Percentiles rank a stretch among this genome's conserved stretches.
phyloP scores from a whole-genome alignment of 2,329 filamentous ascomycete species.

The Botrytis medusae region DNA sequence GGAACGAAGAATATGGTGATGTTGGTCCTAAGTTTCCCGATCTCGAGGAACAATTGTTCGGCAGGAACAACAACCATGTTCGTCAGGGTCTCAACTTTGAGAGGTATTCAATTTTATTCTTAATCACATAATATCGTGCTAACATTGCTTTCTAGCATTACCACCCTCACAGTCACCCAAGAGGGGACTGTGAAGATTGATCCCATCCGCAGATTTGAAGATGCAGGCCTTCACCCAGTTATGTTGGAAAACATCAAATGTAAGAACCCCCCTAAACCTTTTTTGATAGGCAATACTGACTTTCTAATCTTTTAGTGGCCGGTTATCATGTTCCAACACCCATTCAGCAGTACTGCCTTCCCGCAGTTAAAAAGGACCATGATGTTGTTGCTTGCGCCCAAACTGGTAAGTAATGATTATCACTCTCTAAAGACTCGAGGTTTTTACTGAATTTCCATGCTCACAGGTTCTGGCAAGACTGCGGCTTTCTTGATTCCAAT shows the following conservation, averaged over 20 bases:
- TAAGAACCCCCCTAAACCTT: not conserved
- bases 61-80: conserved; percentile 48
- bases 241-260: conserved; percentile 73
- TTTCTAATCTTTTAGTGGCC: conserved; percentile 46
- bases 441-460: conserved; percentile 6
- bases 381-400: conserved; percentile 90
- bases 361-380: conserved; percentile 71
- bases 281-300: not conserved
- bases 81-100: conserved; percentile 62
- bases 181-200: conserved; percentile 55
- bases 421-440: not conserved
- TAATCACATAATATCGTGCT: conserved; percentile 28
- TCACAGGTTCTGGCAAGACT: conserved; percentile 88
- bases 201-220: conserved; percentile 60
- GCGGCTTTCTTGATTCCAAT: conserved; percentile 89
- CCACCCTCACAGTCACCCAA: conserved; percentile 55
- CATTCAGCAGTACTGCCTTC: conserved; percentile 83
- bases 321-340: conserved; percentile 75
- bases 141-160: conserved; percentile 47
- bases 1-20: conserved; percentile 82
- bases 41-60: conserved; percentile 77
- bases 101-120: conserved; percentile 47
- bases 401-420: conserved; percentile 64
- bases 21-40: conserved; percentile 69
- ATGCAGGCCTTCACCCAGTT: conserved; percentile 80